Percentiles rank a stretch among this genome's conserved stretches.
Conservation (phyloP, 306 rosid genomes). For the Vicia villosa region DNA sequence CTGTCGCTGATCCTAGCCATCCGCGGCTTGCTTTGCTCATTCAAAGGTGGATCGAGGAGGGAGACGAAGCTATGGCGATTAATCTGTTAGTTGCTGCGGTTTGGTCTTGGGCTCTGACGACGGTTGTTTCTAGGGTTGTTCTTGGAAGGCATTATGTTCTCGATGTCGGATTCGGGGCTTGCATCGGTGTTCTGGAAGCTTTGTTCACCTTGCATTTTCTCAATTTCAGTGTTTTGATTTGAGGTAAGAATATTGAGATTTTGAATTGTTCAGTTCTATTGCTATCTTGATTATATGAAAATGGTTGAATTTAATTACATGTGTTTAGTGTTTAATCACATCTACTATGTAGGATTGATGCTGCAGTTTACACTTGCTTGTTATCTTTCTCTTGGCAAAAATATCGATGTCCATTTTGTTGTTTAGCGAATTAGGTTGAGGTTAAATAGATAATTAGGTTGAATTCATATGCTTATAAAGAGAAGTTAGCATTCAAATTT, state of each 20-base stretch:
- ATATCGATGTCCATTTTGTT: not conserved
- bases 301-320: not conserved
- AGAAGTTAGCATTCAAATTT: not conserved
- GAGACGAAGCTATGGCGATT: conserved; percentile 31
- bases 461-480: conserved; percentile 5
- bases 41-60: conserved; percentile 35
- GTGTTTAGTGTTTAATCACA: not conserved
- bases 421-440: not conserved
- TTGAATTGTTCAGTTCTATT: not conserved
- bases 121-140: conserved; percentile 60
- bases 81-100: conserved; percentile 32
- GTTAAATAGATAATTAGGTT: not conserved
- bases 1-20: conserved; percentile 24
- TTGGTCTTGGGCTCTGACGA: conserved; percentile 60
- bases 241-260: conserved; percentile 40
- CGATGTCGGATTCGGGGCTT: conserved; percentile 50
- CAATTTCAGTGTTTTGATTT: conserved; percentile 26
- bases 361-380: not conserved
- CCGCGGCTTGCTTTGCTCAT: conserved; percentile 26
- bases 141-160: conserved; percentile 76
- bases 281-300: not conserved
- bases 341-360: not conserved
- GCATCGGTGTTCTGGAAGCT: conserved; percentile 66
- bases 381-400: not conserved
- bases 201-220: conserved; percentile 55